Conservation (phyloP, 257 asterid genomes). For the Galeopsis tetrahit region DNA sequence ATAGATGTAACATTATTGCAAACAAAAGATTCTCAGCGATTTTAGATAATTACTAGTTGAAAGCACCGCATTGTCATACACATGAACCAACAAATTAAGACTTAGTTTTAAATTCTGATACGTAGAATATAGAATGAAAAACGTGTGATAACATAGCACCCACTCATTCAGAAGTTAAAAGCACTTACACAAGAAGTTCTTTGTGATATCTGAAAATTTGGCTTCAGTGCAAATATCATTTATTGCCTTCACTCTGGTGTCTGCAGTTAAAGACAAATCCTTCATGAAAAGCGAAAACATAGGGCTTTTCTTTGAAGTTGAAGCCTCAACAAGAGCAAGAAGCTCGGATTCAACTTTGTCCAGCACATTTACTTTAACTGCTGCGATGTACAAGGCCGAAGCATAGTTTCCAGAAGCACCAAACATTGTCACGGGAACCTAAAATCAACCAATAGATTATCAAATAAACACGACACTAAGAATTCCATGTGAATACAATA, state of each 20-base stretch:
- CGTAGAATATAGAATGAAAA: not conserved
- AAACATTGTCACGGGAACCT: slow-evolving; percentile 74
- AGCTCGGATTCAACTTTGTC: slow-evolving; percentile 79
- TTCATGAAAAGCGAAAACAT: slow-evolving; percentile 68
- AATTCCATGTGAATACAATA: not conserved
- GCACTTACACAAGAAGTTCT: slow-evolving; percentile 58
- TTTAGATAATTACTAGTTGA: not conserved
- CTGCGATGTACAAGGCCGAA: slow-evolving; percentile 71
- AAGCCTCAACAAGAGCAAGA: slow-evolving; percentile 60
- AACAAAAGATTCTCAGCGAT: not conserved
- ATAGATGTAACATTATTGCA: not conserved
- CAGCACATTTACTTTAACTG: slow-evolving; percentile 64
- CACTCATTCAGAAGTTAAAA: slow-evolving; percentile 1
- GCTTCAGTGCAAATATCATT: slow-evolving; percentile 58
- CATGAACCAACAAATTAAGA: slow-evolving; percentile 12
- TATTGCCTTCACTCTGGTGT: slow-evolving; percentile 60
- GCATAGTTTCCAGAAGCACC: slow-evolving; percentile 86
- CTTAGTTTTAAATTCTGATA: not conserved
- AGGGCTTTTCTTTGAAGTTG: slow-evolving; percentile 70
- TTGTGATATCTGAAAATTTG: slow-evolving; percentile 58
- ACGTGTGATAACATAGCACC: not conserved
- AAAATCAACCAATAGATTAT: slow-evolving; percentile 21
- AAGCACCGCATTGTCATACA: slow-evolving; percentile 3
- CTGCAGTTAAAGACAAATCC: slow-evolving; percentile 62
- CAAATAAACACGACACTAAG: not conserved